Percentiles rank a stretch among this genome's conserved stretches.
Conservation (phyloP, 2,329 filamentous ascomycete species). For the Arthrobotrys musiformis region DNA sequence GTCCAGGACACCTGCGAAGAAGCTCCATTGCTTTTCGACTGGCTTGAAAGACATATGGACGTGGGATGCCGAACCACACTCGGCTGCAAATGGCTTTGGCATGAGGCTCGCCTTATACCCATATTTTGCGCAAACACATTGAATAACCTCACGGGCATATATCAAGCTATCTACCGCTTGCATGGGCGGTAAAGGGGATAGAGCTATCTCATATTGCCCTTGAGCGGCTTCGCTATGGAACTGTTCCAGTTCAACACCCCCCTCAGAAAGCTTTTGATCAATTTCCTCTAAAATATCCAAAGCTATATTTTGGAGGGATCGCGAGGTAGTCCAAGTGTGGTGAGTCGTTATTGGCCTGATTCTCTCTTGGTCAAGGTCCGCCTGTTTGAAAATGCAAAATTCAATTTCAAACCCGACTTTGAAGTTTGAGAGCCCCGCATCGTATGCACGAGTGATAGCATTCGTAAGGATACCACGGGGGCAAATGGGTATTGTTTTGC, state of each 20-base stretch:
- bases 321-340: slow-evolving; percentile 77
- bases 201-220: slow-evolving; percentile 81
- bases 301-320: slow-evolving; percentile 70
- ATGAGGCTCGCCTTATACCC: slow-evolving; percentile 77
- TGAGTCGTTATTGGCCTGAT: slow-evolving; percentile 69
- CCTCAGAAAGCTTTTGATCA: slow-evolving; percentile 69
- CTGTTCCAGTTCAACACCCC: slow-evolving; percentile 75
- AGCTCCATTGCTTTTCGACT: slow-evolving; percentile 66
- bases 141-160: slow-evolving; percentile 76
- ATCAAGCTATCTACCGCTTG: slow-evolving; percentile 77
- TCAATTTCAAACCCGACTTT: slow-evolving; percentile 84
- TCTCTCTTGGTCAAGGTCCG: slow-evolving; percentile 60
- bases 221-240: slow-evolving; percentile 78
- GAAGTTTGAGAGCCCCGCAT: slow-evolving; percentile 68
- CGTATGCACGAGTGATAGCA: slow-evolving; percentile 67
- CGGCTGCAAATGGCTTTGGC: slow-evolving; percentile 72
- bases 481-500: slow-evolving; percentile 66
- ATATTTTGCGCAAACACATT: slow-evolving; percentile 71
- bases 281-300: slow-evolving; percentile 74
- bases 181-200: slow-evolving; percentile 72
- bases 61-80: slow-evolving; percentile 75
- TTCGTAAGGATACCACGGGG: slow-evolving; percentile 73
- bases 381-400: slow-evolving; percentile 74
- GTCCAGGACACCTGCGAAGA: slow-evolving; percentile 77
- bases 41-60: slow-evolving; percentile 69